Base-by-base conservation (phyloP, 2,329 filamentous ascomycete genomes). In the Pestalotiopsis sp. region DNA sequence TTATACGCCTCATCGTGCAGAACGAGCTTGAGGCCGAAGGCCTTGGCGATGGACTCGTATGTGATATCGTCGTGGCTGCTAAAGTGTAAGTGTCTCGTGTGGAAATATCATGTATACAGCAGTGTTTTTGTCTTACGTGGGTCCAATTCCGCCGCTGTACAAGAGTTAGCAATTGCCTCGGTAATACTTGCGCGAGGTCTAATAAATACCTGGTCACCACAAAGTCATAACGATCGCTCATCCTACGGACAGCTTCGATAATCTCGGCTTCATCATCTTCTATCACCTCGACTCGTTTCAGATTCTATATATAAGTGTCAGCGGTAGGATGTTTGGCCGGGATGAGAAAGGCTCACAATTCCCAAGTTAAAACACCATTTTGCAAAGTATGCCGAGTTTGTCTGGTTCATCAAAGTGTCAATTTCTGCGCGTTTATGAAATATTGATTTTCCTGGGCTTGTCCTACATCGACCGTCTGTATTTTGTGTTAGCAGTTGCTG, bases 11-110 rank as follows among this genome's bases (percentile, higher is more conserved):
- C 88, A 58, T 93, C 83, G 83, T 98, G 93, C 36, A 97, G 86
- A 73, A 91, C 87, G 20, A 98, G 84, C 14, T 91, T 88, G 7
- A 98, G 85, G 58, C 85, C 82, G 79, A 98, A 98, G 7, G 95
- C 96, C 78, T 94, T 94, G 72, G 93, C 95, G 78, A 99, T 97
- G 52, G 94, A 95, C 77, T 93, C 87, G 82, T 99, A 99, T 31
- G 96, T 98, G 74, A 98, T 98, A 78, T 99, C 96, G 80, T 99
- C 96, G 84, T 98, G 95, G 68, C 93, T 97, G 45, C 45, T 74
- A 13, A 27, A 36, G 11, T 27, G 27, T 59, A 27, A 71, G 66
- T 59, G 12, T 36, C 31, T 36, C n/a, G 27, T 58, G 62, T 49
- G 66, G 78, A 56, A 77, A 76, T 61, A 57, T 2, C 6, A 23